Base-by-base conservation (phyloP, 106 monocot species). In the Allium sativum region DNA sequence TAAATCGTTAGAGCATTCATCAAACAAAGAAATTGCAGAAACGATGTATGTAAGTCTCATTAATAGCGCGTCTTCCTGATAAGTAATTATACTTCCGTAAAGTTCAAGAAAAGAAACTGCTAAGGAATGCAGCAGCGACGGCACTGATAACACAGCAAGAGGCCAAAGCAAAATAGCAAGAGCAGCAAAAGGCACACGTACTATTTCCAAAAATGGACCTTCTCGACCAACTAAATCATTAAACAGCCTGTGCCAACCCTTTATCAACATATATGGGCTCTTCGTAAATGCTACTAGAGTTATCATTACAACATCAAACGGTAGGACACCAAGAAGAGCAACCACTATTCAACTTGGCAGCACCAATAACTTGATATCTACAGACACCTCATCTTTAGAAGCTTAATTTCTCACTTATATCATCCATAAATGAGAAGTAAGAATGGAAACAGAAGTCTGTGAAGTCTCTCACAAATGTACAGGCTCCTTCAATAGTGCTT, bases 1-100 rank as follows among this genome's bases (percentile, higher is more conserved):
- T 52, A 89, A 42, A 53, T 94, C 93, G 77, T 94, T 94, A 40
- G 89, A 73, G 63, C 89, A 94, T 60, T 89, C 93, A 70, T 94
- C 93, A 66, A 83, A 93, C 47, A 89, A 21, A 59, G 89, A 89
- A 52, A 93, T 61, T 47, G 81, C 76, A 40, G 89, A 73, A 12
- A 89, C 52, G 14, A 89, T 71, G 50, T 83, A 94, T 44, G 88
- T 80, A 12, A 94, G 68, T n/a, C 93, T 86, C 93, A 94, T 78
- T 40, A 42, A 48, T 9, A 94, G 13, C 7, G 89, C 89, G 17
- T 81, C 66, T 58, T 94, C 93, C 93, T 93, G 80, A 72, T 93
- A 85, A 54, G 70, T 75, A 12, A 93, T 61, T 13, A 78, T 61
- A 62, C 72, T 75, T 21, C 72, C 68, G 68, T 83, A 89, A 44